These are phyloP conservation scores for Achlya hypogyna DNA, from an alignment of 352 stramenopile genomes.

Conservation along the genomic window DNA sequence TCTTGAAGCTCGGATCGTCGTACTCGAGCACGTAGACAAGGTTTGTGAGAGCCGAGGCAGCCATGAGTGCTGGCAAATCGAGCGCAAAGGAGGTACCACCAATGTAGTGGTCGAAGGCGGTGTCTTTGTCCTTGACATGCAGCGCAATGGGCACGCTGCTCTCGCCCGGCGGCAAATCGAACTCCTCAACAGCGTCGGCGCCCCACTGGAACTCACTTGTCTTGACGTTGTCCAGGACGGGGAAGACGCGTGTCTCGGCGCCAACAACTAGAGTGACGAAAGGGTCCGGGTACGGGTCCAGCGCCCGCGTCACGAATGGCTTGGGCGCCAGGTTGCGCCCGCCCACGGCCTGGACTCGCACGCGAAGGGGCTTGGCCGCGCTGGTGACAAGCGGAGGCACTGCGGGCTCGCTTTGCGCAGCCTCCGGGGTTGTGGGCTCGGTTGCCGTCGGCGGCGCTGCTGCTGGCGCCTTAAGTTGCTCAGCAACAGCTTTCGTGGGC, in stretches of 20 bases:
- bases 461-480: no score
- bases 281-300: conserved; percentile 38
- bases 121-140: conserved; percentile 42
- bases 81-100: conserved; percentile 32
- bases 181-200: conserved; percentile 30
- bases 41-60: background rate
- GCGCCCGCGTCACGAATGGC: conserved; percentile 7
- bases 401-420: background rate
- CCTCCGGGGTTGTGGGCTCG: background rate
- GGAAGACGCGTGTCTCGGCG: conserved; percentile 25
- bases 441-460: no score
- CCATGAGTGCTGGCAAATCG: background rate
- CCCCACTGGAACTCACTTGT: conserved; percentile 38
- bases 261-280: conserved; percentile 36
- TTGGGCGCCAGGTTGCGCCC: conserved; percentile 13
- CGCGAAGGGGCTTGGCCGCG: background rate
- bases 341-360: conserved; percentile 10
- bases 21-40: conserved; percentile 34
- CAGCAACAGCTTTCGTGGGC: no score
- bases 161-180: conserved; percentile 22
- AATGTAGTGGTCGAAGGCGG: conserved; percentile 41
- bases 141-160: conserved; percentile 23
- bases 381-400: background rate
- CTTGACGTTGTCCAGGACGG: conserved; percentile 33
- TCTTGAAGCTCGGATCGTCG: conserved; percentile 38